Base-by-base conservation (phyloP, 2,329 filamentous ascomycete species). In the Alternaria sp. region DNA sequence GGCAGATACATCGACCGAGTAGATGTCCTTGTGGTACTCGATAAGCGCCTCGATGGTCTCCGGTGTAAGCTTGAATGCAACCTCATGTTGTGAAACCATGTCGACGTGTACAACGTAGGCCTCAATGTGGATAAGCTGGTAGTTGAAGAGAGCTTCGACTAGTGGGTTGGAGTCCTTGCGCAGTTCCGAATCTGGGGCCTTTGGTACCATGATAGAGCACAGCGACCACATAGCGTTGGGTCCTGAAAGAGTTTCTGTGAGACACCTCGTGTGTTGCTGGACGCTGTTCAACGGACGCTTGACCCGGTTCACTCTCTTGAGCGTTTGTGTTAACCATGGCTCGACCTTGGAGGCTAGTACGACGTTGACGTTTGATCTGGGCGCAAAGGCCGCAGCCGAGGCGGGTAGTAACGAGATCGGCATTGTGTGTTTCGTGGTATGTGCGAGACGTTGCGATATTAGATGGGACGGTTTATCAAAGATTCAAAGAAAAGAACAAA, bases 21-120 rank as follows among this genome's bases (percentile, higher is more conserved):
- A 94, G 72, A 98, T 87, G 67, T 97, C 92, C 85, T 95, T 94
- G 87, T 99, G 95, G 81, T 97, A 97, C 79, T 97, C 92, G 78
- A 97, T 90, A 67, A 99, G 87, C 54, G 92, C 83, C 74, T 97
- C 93, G 82, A 99, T 99, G 64, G 94, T 93, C 78, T 98, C 95
- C 60, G 90, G 88, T 25, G 94, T 98, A 75, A 99, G 87, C 87
- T 99, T 99, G 87, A 94, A 98, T 70, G 94, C 95, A 75, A 99
- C 93, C 84, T 98, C 95, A 79, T 97, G 95, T 81, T 94, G 91
- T 74, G 96, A 89, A 62, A 99, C 94, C 93, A 98, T 97, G 84
- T 99, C 95, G 81, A 99, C 93, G 81, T 98, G 94, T 63, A 99
- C 95, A 72, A 98, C 94, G 80, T 99, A 99, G 54, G 95, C 95